Evolutionary conservation across 257 asterid genomes (phyloP), one percentile per base, ranked within the genome.

Genomic region (Jacaranda mimosifolia): DNA sequence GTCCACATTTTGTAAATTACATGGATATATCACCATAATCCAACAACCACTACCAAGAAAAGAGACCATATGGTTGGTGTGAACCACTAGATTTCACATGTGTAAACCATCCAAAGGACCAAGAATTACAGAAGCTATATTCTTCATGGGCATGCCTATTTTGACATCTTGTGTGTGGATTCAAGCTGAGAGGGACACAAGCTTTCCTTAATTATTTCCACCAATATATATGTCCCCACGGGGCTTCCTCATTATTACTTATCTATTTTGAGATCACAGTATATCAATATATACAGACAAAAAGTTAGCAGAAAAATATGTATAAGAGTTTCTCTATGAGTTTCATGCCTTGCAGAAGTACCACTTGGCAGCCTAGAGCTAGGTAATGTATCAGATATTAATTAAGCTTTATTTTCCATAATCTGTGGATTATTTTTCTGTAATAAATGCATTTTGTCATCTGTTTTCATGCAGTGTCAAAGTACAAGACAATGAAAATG

Each of bases 301-400:
- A 15, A 62, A 66, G 51, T 74, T 69, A 63, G 58, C 73, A 64
- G 76, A 51, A 64, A 79, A 78, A 55, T 49, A 79, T 83, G 87
- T 68, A 63, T 57, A 81, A 42, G 51, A 57, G 73, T 68, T 86
- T 81, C 35, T 59, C 88, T 74, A 71, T 77, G 40, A 40, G 67
- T 76, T 65, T 73, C 74, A 71, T 77, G 85, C 66, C 86, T 70
- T 79, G 85, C 85, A 83, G 83, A 73, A 72, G 32, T 26, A 26
- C 83, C 59, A 65, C 80, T 72, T 69, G 78, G 76, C 86, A 63
- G 63, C 85, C 87, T 84, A 88, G 65, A 73, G 84, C 87, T 73
- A 76, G 89, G 92, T 88, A 83, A 80, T 51, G 32, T 26, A 75
- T 77, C 78, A 75, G 43, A 42, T 9, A 12, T 68, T 56, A 77